These are phyloP conservation scores for Blastocystis sp. DNA, from an alignment of 352 stramenopile species.

Conservation along the genomic window DNA sequence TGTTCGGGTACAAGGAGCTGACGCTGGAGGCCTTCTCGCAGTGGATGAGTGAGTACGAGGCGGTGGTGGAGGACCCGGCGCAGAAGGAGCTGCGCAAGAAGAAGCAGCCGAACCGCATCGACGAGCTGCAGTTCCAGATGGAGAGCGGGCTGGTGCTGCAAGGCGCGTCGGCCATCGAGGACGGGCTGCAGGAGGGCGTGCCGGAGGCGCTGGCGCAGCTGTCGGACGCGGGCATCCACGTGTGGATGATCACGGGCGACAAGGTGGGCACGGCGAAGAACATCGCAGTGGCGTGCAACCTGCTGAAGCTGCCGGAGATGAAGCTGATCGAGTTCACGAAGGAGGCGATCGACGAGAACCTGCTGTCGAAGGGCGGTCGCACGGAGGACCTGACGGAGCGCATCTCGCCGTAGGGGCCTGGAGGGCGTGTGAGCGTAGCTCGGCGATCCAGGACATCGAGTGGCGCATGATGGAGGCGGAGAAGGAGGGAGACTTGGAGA, in stretches of 20 bases:
- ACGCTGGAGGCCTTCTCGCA: slow-evolving; percentile 74
- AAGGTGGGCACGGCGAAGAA: slow-evolving; percentile 98
- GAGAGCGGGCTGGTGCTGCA: slow-evolving; percentile 83
- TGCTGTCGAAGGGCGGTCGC: slow-evolving; percentile 24
- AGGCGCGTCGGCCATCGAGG: slow-evolving; percentile 91
- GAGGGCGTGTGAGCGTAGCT: slow-evolving; percentile 41
- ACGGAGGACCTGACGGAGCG: slow-evolving; percentile 52
- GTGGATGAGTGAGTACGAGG: slow-evolving; percentile 75
- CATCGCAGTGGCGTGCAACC: slow-evolving; percentile 90
- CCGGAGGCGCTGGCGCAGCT: slow-evolving; percentile 89
- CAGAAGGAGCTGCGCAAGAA: slow-evolving; percentile 4
- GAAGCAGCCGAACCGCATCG: slow-evolving; percentile 33
- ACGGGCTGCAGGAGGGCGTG: slow-evolving; percentile 92
- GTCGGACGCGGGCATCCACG: slow-evolving; percentile 90
- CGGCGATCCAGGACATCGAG: slow-evolving; percentile 58
- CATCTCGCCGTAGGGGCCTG: slow-evolving; percentile 61
- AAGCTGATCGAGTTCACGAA: slow-evolving; percentile 68
- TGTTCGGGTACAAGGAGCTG: slow-evolving; percentile 77
- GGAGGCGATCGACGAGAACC: slow-evolving; percentile 3
- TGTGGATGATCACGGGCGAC: slow-evolving; percentile 98
- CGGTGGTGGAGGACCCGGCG: slow-evolving; percentile 7
- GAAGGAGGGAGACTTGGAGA: slow-evolving; percentile 5
- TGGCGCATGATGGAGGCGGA: background rate
- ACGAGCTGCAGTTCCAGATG: slow-evolving; percentile 74
- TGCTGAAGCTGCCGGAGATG: slow-evolving; percentile 81